These are phyloP conservation scores for Parmelia sp. DNA, from an alignment of 495 filamentous ascomycete genomes.

Conservation along the genomic window DNA sequence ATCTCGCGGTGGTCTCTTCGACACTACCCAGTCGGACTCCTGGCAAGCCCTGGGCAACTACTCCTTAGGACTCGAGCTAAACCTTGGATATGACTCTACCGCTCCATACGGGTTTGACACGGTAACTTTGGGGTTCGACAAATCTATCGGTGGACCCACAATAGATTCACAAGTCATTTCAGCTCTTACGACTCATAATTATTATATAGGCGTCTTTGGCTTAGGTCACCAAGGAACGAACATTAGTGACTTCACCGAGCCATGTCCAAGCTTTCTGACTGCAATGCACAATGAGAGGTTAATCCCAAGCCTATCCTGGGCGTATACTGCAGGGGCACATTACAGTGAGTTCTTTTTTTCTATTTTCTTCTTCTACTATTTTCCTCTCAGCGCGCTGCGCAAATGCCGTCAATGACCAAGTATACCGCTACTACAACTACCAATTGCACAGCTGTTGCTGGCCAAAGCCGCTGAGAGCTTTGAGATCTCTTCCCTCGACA, in stretches of 20 bases:
- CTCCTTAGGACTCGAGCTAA: constrained; percentile 36
- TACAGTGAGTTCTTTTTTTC: constrained; percentile 36
- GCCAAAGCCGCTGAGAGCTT: background rate
- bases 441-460: background rate
- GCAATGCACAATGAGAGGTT: constrained; percentile 39
- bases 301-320: constrained; percentile 51
- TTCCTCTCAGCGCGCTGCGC: background rate
- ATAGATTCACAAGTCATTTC: constrained; percentile 43
- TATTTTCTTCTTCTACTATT: constrained; percentile 6
- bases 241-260: constrained; percentile 41
- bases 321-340: constrained; percentile 52
- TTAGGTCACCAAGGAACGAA: constrained; percentile 44
- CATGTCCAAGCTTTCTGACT: constrained; percentile 43
- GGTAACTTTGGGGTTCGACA: constrained; percentile 39
- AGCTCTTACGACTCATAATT: constrained; percentile 39
- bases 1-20: constrained; percentile 45
- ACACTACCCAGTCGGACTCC: constrained; percentile 39
- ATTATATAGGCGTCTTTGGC: constrained; percentile 50
- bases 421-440: background rate
- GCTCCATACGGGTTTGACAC: constrained; percentile 46
- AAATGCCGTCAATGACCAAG: background rate
- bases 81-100: constrained; percentile 39
- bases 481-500: background rate
- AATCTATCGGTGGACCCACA: constrained; percentile 33
- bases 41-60: constrained; percentile 39